Conservation (phyloP, 2,329 filamentous ascomycete species). For the Alternaria rosae region DNA sequence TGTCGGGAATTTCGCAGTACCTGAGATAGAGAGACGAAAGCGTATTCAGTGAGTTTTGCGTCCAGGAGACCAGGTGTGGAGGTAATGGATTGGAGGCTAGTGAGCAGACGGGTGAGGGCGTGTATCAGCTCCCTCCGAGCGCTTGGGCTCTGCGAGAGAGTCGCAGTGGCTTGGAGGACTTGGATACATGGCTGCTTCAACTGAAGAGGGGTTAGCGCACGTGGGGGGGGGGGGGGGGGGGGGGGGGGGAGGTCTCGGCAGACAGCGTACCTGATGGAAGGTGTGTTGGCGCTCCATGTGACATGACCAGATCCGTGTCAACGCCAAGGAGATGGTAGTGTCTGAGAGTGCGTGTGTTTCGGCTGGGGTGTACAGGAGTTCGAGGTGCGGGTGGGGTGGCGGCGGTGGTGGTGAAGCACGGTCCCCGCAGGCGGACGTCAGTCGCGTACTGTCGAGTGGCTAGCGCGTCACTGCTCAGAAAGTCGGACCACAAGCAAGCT, state of each 20-base stretch:
- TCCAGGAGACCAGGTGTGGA: conserved; percentile 64
- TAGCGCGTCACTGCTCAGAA: conserved; percentile 29
- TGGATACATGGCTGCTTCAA: conserved; percentile 67
- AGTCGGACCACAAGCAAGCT: conserved; percentile 7
- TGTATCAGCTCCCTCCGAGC: conserved; percentile 57
- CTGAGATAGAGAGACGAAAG: conserved; percentile 91
- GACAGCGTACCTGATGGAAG: conserved; percentile 48
- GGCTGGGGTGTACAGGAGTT: neutral
- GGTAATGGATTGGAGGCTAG: conserved; percentile 46
- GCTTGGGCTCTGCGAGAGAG: conserved; percentile 56
- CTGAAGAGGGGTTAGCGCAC: conserved; percentile 41
- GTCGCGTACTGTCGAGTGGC: conserved; percentile 19
- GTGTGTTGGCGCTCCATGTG: conserved; percentile 49
- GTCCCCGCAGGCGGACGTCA: conserved; percentile 8
- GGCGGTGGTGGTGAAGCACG: conserved; percentile 8
- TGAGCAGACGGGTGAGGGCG: conserved; percentile 57
- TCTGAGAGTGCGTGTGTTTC: neutral
- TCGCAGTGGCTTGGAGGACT: conserved; percentile 63
- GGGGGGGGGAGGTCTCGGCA: neutral
- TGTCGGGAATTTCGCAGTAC: conserved; percentile 79
- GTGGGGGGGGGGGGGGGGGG: too few relatives aligned
- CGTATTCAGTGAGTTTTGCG: conserved; percentile 87
- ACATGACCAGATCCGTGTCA: neutral
- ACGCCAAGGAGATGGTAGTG: neutral
- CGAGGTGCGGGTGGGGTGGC: neutral